Percentiles rank a stretch among this genome's conserved stretches.
Evolutionary conservation across 495 filamentous ascomycete species (phyloP).

Genomic region (Neurospora sp.): DNA sequence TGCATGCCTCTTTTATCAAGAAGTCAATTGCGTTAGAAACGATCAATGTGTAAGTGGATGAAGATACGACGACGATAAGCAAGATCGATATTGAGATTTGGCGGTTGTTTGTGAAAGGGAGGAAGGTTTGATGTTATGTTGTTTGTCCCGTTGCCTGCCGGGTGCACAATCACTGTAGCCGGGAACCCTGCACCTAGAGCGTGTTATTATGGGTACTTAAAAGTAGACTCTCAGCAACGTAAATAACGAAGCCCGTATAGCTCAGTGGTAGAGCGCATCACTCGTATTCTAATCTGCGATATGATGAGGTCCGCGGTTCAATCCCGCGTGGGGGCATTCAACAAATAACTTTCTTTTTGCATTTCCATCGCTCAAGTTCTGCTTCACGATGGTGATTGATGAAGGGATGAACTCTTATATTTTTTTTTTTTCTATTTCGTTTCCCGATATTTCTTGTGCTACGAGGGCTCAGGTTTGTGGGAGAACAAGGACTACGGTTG

Average conservation of each 20-base stretch:
- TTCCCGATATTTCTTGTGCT: background rate
- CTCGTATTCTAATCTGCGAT: slow-evolving; percentile 2
- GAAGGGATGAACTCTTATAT: fast-evolving
- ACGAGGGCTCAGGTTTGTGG: background rate
- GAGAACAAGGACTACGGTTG: background rate
- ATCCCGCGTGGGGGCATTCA: slow-evolving; percentile 4
- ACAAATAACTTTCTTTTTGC: background rate
- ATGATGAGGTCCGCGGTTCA: slow-evolving; percentile 6
- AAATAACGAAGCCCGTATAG: slow-evolving; percentile 4
- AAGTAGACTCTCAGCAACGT: too few species aligned
- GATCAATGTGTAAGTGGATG: too few species aligned
- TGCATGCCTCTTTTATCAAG: too few species aligned
- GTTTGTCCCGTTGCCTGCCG: background rate
- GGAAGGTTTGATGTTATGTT: too few species aligned
- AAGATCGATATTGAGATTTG: too few species aligned
- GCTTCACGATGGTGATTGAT: background rate
- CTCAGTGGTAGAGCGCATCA: slow-evolving; percentile 13
- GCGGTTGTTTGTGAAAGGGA: too few species aligned
- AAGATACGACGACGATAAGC: too few species aligned
- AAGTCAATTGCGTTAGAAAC: too few species aligned
- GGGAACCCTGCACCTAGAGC: background rate
- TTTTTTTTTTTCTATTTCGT: background rate
- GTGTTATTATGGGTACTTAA: background rate
- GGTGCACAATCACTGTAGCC: background rate
- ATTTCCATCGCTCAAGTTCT: too few species aligned